Conservation (phyloP, 352 stramenopile genomes). For the Phytophthora lateralis region DNA sequence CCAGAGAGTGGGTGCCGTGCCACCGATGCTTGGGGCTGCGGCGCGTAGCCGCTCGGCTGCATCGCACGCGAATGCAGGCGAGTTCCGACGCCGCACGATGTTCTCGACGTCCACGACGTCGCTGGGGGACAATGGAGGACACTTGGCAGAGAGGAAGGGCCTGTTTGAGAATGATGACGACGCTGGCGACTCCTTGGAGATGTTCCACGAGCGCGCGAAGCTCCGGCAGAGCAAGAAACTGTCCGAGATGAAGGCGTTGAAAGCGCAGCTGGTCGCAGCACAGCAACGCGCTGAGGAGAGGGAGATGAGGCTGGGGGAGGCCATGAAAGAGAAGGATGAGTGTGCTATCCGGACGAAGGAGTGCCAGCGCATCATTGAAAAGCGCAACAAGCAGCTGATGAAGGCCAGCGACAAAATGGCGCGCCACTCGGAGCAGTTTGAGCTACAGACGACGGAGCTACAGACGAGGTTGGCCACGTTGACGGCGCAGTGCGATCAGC, state of each 20-base stretch:
- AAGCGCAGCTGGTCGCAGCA: conserved; percentile 47
- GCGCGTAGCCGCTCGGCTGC: conserved; percentile 34
- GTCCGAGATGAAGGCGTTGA: conserved; percentile 60
- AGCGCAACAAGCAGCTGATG: conserved; percentile 86
- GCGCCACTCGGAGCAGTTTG: conserved; percentile 66
- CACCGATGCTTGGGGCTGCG: conserved; percentile 17
- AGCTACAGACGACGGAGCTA: conserved; percentile 52
- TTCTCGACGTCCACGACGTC: conserved; percentile 40
- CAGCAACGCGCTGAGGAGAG: conserved; percentile 38
- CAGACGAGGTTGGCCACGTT: conserved; percentile 46
- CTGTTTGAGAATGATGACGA: conserved; percentile 84
- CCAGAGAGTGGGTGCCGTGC: conserved; percentile 13
- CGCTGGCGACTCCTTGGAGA: conserved; percentile 67
- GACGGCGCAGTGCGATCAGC: conserved; percentile 39
- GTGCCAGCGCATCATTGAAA: conserved; percentile 84
- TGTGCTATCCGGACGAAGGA: conserved; percentile 75
- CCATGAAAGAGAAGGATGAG: conserved; percentile 64
- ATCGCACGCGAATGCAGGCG: conserved; percentile 29
- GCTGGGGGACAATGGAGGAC: conserved; percentile 19
- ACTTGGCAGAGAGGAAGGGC: conserved; percentile 54
- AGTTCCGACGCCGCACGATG: conserved; percentile 46
- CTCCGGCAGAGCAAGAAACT: conserved; percentile 73
- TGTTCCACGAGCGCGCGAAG: conserved; percentile 72
- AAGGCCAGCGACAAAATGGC: conserved; percentile 80
- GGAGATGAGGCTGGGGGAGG: conserved; percentile 37